Base-by-base conservation (phyloP, 2,329 filamentous ascomycete species). In the Trichoderma gracile region DNA sequence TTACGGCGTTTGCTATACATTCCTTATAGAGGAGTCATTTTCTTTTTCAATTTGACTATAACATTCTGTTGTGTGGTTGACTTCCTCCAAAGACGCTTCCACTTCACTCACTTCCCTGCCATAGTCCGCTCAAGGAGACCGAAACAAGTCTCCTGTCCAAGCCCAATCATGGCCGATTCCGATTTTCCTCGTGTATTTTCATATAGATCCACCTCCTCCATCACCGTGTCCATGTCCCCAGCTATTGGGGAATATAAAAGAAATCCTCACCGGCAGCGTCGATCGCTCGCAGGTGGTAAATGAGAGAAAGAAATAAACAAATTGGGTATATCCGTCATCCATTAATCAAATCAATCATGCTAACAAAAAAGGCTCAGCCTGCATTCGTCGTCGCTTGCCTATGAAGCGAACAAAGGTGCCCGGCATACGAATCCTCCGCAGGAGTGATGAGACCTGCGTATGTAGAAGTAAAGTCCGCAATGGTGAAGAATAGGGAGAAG, bases 311-410 rank as follows among this genome's bases (percentile, higher is more conserved):
- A 38, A 67, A 52, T 33, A 45, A 56, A 61, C 68, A 67, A 40
- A 63, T 67, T 64, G 67, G 73, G 73, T 74, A 74, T 74, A 74
- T 74, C 73, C 73, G 68, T 74, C 73, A 68, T 74, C 61, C 66
- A 69, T 63, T 58, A 63, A 62, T 63, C 62, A 63, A 64, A 56
- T 63, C 57, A 57, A 58, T 66, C 47, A 60, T 60, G 50, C 40
- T 49, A 65, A 42, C 12, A 56, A 54, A 50, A 43, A 60, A 53
- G 64, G 64, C 63, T 55, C 63, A 62, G 56, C 58, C 64, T 57
- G 52, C 33, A 50, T 38, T 43, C 45, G 23, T 60, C 45, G 57
- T 40, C 46, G 53, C 49, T 33, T 54, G 23, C 53, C 27, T 54
- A 62, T 42, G 57, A 40, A 59, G 49, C 49, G 47, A 61, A 21